Evolutionary conservation across 140 eudicot genomes (phyloP).

Genomic region (Ambrosia hybrid): DNA sequence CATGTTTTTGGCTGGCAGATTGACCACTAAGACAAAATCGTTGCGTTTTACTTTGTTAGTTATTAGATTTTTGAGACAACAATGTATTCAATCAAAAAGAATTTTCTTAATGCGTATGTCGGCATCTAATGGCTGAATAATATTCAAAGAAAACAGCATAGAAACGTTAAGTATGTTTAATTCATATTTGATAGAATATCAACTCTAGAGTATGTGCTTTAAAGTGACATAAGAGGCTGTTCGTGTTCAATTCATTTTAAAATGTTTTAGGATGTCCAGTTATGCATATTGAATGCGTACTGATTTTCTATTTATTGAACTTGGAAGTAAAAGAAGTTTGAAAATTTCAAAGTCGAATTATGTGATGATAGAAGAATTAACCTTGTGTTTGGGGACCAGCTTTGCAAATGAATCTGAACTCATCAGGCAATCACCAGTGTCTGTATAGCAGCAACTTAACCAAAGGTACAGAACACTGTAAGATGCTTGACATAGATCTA

Average conservation of each 20-base stretch:
- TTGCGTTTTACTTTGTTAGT: slow-evolving; percentile 9
- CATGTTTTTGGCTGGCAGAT: slow-evolving; percentile 4
- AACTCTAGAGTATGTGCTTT: not conserved
- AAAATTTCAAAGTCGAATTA: not conserved
- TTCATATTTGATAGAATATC: not conserved
- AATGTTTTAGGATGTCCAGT: slow-evolving; percentile 8
- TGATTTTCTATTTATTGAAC: not conserved
- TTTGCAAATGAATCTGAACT: slow-evolving; percentile 38
- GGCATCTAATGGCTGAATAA: not conserved
- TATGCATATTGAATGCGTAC: slow-evolving; percentile 21
- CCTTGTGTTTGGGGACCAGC: slow-evolving; percentile 14
- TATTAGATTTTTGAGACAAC: slow-evolving; percentile 2
- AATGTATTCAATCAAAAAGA: not conserved
- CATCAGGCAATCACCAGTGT: slow-evolving; percentile 27
- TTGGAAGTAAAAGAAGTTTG: not conserved
- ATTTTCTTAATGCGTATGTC: not conserved
- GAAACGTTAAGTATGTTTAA: not conserved
- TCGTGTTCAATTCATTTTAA: not conserved
- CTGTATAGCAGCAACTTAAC: slow-evolving; percentile 31
- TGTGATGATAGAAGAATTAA: slow-evolving; percentile 13
- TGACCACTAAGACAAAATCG: slow-evolving; percentile 9
- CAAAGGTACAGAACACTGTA: slow-evolving; percentile 20
- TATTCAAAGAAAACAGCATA: not conserved
- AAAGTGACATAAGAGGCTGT: not conserved
- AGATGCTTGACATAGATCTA: slow-evolving; percentile 36